phyloP scores from a whole-genome alignment of 169 alveolate genomes.

The Plasmodium vivax region DNA sequence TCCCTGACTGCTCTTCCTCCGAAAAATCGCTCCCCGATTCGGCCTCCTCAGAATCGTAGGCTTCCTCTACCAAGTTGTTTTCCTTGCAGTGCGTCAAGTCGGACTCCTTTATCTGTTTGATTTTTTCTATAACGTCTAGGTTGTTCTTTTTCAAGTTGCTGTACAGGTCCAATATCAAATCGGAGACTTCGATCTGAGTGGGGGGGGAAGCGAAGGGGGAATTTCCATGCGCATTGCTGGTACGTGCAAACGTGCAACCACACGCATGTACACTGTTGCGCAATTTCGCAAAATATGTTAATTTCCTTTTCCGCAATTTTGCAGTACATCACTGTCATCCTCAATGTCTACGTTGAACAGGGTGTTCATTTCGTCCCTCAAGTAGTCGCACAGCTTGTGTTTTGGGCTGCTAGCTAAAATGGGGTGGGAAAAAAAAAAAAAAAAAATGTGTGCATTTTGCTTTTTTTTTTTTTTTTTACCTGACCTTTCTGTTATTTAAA shows the following conservation, averaged over 20 bases:
- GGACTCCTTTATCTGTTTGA: conserved; percentile 15
- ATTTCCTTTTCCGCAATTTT: background rate
- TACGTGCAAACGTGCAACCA: background rate
- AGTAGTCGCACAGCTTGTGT: conserved; percentile 33
- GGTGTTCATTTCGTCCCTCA: conserved; percentile 52
- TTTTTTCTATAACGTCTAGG: conserved; percentile 42
- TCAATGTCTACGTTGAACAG: conserved; percentile 67
- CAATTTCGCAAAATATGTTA: background rate
- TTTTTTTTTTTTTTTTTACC: background rate
- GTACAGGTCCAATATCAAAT: conserved; percentile 54
- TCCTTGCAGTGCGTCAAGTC: conserved; percentile 21
- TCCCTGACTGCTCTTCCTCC: conserved; percentile 1
- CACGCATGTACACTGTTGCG: background rate
- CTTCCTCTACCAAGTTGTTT: conserved; percentile 31
- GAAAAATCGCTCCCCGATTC: conserved; percentile 27
- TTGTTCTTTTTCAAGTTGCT: conserved; percentile 49
- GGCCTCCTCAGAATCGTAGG: background rate
- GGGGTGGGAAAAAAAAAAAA: conserved; percentile 1
- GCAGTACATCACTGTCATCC: conserved; percentile 65
- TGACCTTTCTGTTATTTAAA: background rate
- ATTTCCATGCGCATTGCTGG: background rate
- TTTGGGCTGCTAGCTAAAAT: conserved; percentile 24
- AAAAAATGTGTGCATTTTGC: background rate
- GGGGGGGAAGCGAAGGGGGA: background rate
- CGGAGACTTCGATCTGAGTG: conserved; percentile 55